phyloP scores from a whole-genome alignment of 176 grass and related monocot genomes.

The Bromus sterilis region DNA sequence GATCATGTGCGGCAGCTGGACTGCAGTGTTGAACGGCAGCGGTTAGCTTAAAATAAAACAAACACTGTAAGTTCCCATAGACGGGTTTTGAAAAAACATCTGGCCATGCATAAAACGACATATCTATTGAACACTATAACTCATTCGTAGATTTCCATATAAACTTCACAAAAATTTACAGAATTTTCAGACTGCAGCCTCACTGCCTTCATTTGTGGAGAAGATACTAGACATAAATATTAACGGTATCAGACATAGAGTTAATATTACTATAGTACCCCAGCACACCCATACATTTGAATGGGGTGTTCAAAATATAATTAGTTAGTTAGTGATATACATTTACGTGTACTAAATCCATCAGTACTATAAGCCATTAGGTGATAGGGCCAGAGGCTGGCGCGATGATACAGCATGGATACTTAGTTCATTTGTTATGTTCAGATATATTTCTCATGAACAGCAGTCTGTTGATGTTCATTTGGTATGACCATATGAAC shows the following conservation, averaged over 20 bases:
- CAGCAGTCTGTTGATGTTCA: not conserved
- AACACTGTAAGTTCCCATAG: not conserved
- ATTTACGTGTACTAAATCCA: not conserved
- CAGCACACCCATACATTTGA: not conserved
- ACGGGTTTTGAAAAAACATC: not conserved
- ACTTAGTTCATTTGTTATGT: not conserved
- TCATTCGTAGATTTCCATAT: not conserved
- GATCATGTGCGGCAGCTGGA: constrained; percentile 84
- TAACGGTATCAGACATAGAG: not conserved
- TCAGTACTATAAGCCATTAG: not conserved
- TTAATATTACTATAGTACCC: not conserved
- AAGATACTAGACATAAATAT: not conserved
- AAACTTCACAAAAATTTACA: not conserved
- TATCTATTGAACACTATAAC: not conserved
- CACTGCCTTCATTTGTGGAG: not conserved
- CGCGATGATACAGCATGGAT: not conserved
- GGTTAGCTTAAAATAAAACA: not conserved
- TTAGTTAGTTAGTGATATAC: not conserved
- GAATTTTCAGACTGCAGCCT: not conserved
- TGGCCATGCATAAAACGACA: not conserved
- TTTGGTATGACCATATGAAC: not conserved
- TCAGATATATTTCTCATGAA: not conserved
- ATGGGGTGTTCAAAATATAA: not conserved
- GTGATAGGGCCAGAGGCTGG: not conserved
- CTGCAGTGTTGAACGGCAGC: constrained; percentile 33